Conservation (phyloP, 371 early-diverging fungal genomes). For the Mucor mucedo region DNA sequence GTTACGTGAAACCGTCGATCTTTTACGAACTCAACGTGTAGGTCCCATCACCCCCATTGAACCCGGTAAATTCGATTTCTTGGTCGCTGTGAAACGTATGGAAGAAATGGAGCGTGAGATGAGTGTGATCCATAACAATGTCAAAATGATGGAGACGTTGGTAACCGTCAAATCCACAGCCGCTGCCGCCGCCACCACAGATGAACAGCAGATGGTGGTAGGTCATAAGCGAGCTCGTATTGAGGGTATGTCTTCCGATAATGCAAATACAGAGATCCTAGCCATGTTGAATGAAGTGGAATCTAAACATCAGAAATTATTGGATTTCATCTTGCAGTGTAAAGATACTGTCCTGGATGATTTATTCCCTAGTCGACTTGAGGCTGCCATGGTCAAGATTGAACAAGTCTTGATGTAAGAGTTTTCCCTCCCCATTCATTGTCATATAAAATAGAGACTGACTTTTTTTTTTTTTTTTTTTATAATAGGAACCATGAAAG, state of each 20-base stretch:
- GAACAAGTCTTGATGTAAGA: constrained; percentile 29
- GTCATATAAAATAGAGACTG: not conserved
- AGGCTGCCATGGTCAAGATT: constrained; percentile 28
- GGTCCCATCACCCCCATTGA: too few relatives aligned
- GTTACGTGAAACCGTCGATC: constrained; percentile 15
- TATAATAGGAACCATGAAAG: constrained; percentile 34
- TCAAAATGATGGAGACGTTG: constrained; percentile 25
- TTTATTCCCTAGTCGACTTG: constrained; percentile 18
- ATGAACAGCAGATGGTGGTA: constrained; percentile 7
- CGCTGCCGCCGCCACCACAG: not conserved
- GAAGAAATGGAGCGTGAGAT: constrained; percentile 20
- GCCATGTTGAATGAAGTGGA: constrained; percentile 15
- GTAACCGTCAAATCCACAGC: not conserved
- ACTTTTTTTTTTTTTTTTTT: not conserved
- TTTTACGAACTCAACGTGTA: constrained; percentile 1
- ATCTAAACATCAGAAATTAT: constrained; percentile 23
- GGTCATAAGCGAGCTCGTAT: constrained; percentile 20
- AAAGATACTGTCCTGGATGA: constrained; percentile 31
- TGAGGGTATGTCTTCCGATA: constrained; percentile 2
- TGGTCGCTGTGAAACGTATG: constrained; percentile 13
- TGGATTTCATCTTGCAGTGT: constrained; percentile 30
- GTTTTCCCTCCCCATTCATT: not conserved
- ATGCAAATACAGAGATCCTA: not conserved
- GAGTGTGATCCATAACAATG: constrained; percentile 19
- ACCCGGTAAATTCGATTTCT: not conserved